Conservation (phyloP, 2,329 filamentous ascomycete genomes). For the Corniculantispora saksenae region DNA sequence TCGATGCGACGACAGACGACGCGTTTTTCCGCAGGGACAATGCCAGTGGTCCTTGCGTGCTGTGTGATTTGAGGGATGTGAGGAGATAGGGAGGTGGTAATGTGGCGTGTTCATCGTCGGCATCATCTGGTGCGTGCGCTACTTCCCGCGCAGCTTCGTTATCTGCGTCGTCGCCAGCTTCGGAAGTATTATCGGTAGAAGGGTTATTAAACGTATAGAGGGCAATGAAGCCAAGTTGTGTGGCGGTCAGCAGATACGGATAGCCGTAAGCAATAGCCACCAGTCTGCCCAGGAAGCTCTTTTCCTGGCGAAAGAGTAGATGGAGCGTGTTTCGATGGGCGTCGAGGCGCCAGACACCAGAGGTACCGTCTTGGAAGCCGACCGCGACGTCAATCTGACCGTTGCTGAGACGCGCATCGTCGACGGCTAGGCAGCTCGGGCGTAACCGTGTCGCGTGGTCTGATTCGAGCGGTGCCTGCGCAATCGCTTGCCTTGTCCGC, state of each 20-base stretch:
- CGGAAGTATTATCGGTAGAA: conserved; percentile 16
- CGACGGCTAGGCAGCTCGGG: conserved; percentile 69
- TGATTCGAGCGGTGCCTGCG: conserved; percentile 42
- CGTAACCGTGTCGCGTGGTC: conserved; percentile 27
- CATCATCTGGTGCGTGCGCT: not conserved
- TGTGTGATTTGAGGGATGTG: conserved; percentile 78
- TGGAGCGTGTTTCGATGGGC: conserved; percentile 44
- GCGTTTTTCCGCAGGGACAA: conserved; percentile 75
- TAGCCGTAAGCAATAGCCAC: conserved; percentile 70
- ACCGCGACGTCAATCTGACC: conserved; percentile 61
- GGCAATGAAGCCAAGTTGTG: conserved; percentile 70
- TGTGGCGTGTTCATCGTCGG: not conserved
- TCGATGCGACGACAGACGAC: conserved; percentile 70
- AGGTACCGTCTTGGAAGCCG: conserved; percentile 72
- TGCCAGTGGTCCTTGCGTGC: conserved; percentile 74
- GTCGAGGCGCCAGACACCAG: conserved; percentile 67
- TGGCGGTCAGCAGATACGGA: conserved; percentile 80
- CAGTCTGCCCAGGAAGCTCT: conserved; percentile 65
- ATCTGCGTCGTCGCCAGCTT: conserved; percentile 16
- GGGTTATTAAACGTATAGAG: conserved; percentile 65
- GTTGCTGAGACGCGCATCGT: conserved; percentile 46
- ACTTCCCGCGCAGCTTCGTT: not conserved
- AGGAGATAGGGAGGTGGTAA: conserved; percentile 52
- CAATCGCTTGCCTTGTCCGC: conserved; percentile 62
- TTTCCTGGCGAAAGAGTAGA: conserved; percentile 58